phyloP scores from a whole-genome alignment of 2,329 filamentous ascomycete species.

The Ramichloridium luteum region DNA sequence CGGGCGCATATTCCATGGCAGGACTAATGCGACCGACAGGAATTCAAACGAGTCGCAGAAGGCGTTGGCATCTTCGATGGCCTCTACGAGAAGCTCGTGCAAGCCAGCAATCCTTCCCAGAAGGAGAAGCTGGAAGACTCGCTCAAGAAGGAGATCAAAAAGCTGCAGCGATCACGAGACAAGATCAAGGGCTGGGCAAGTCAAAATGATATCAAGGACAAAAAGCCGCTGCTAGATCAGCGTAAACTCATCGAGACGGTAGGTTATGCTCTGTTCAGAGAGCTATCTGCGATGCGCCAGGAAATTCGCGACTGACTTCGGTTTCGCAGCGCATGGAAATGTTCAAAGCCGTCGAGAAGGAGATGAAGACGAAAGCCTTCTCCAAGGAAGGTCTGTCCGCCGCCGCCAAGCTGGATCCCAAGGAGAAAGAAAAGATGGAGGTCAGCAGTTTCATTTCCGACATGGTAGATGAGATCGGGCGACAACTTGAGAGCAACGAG shows the following conservation, averaged over 20 bases:
- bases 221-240: constrained; percentile 85
- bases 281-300: too few species aligned
- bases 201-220: constrained; percentile 99
- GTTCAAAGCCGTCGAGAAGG: constrained; percentile 99
- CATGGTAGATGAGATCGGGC: constrained; percentile 86
- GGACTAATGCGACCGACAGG: constrained; percentile 16
- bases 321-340: constrained; percentile 91
- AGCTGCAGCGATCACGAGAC: constrained; percentile 89
- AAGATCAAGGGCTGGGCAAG: constrained; percentile 99
- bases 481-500: constrained; percentile 84
- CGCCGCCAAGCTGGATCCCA: constrained; percentile 88
- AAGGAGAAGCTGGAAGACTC: constrained; percentile 98
- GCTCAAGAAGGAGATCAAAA: constrained; percentile 99
- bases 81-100: constrained; percentile 96
- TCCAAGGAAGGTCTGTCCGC: constrained; percentile 94
- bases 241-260: constrained; percentile 96
- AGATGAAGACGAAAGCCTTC: constrained; percentile 99
- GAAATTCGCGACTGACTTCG: too few species aligned
- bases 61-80: constrained; percentile 83
- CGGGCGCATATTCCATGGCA: too few species aligned
- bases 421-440: constrained; percentile 88
- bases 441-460: constrained; percentile 71
- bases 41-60: constrained; percentile 92
- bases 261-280: constrained; percentile 26
- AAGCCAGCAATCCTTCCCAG: constrained; percentile 82